These are phyloP conservation scores for Kwoniella bestiolae DNA, from an alignment of 768 basidiomycete species.

Conservation along the genomic window DNA sequence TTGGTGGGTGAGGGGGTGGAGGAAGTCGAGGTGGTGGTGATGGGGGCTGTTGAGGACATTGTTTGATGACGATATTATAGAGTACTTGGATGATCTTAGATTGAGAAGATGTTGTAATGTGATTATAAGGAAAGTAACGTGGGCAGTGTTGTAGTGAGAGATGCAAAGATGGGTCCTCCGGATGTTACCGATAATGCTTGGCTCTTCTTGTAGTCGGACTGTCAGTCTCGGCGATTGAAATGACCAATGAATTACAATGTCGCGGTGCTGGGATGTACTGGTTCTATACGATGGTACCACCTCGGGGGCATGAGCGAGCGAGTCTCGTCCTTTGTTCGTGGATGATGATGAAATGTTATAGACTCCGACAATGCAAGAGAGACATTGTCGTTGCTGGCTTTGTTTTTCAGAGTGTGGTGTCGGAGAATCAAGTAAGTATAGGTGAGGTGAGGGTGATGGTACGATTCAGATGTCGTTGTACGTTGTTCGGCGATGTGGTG, in stretches of 20 bases:
- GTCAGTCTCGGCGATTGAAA: too few species aligned
- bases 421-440: too few species aligned
- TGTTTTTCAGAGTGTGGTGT: not conserved
- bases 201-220: too few species aligned
- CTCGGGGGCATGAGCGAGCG: too few species aligned
- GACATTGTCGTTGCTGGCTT: not conserved
- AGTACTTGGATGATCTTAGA: too few species aligned
- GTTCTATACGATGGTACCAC: too few species aligned
- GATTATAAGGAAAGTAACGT: not conserved
- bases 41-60: not conserved
- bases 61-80: not conserved
- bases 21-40: constrained; percentile 15
- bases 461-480: not conserved
- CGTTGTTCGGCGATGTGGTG: not conserved
- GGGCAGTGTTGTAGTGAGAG: too few species aligned
- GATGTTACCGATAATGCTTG: too few species aligned
- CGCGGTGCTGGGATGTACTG: too few species aligned
- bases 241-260: too few species aligned
- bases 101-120: not conserved
- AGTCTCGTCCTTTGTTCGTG: not conserved
- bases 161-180: too few species aligned
- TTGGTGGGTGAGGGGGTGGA: constrained; percentile 26
- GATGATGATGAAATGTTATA: not conserved
- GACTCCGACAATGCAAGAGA: not conserved
- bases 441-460: not conserved